Base-by-base conservation (phyloP, 2,329 filamentous ascomycete genomes). In the Thelonectria discophora region DNA sequence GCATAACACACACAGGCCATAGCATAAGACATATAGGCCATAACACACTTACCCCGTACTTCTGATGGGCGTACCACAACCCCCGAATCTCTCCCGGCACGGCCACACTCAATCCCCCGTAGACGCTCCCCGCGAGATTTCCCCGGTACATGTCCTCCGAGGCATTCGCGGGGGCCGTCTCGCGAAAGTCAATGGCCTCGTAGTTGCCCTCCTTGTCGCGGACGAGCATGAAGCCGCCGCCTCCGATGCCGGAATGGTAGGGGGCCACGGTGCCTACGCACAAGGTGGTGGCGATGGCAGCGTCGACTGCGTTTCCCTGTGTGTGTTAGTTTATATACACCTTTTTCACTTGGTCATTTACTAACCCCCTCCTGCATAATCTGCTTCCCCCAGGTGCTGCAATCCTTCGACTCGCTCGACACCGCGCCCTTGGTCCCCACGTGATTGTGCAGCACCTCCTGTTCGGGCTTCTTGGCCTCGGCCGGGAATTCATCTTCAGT, bases 151-250 rank as follows among this genome's bases (percentile, higher is more conserved):
- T 98, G 71, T 96, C 87, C 76, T 93, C 83, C 66, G 84, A 88
- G 0, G 93, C 91, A 0, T 92, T 91, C 0, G 89, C 90, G 1
- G 94, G 94, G 0, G 94, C 94, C 0, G 90, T 88, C 76, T 98
- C 94, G 48, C 94, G 85, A 73, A 97, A 98, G 77, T 98, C 94
- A 68, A 98, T 88, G 60, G 89, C 89, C 73, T 97, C 93, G 73
- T 94, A 96, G 17, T 82, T 81, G n/a, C 93, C 93, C 60, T 92
- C 81, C 15, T 86, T 79, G 34, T 87, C 83, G 49, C 92, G 88
- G 5, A 97, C 86, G 5, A 97, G 82, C 84, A 93, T 91, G 78
- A 98, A 98, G 2, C 94, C 94, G 42, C 94, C 94, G 7, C 94
- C 94, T 18, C 92, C 94, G 61, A 97, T 90, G 15, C 94, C 94